Evolutionary conservation across 768 basidiomycete species (phyloP).

Genomic region (Mycena amicta): DNA sequence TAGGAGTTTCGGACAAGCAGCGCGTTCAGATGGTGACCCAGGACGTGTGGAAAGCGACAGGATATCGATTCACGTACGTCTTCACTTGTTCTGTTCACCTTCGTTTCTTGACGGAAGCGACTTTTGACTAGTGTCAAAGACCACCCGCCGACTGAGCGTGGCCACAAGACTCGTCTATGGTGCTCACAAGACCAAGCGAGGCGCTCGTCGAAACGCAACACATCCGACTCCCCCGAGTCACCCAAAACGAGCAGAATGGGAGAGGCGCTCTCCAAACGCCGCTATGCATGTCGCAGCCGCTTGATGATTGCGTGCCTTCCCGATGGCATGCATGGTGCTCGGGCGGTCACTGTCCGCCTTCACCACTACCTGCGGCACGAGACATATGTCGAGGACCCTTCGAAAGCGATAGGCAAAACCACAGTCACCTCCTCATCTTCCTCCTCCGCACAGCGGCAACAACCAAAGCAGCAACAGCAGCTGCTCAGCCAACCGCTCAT

Average conservation of each 20-base stretch:
- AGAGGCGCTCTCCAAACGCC: constrained; percentile 39
- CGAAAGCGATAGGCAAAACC: too few species aligned
- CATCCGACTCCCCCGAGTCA: constrained; percentile 38
- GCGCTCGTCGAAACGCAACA: constrained; percentile 41
- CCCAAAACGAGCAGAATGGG: too few species aligned
- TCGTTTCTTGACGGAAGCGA: neutral
- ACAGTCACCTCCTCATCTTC: too few species aligned
- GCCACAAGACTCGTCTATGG: constrained; percentile 54
- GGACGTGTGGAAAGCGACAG: constrained; percentile 52
- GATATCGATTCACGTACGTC: constrained; percentile 53
- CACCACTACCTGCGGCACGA: constrained; percentile 48
- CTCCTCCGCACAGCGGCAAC: too few species aligned
- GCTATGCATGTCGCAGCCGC: constrained; percentile 48
- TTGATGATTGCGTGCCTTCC: constrained; percentile 50
- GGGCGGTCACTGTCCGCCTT: constrained; percentile 43
- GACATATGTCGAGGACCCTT: constrained; percentile 41
- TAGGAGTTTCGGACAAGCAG: constrained; percentile 37
- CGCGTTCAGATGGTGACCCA: constrained; percentile 43
- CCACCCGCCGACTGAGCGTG: constrained; percentile 47
- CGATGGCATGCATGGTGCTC: constrained; percentile 19
- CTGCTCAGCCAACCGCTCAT: too few species aligned
- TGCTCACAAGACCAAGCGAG: constrained; percentile 51
- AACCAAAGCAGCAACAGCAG: too few species aligned
- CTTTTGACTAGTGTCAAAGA: constrained; percentile 56
- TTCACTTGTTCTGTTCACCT: constrained; percentile 3